phyloP scores from a whole-genome alignment of 257 asterid species.

The Rehmannia glutinosa region DNA sequence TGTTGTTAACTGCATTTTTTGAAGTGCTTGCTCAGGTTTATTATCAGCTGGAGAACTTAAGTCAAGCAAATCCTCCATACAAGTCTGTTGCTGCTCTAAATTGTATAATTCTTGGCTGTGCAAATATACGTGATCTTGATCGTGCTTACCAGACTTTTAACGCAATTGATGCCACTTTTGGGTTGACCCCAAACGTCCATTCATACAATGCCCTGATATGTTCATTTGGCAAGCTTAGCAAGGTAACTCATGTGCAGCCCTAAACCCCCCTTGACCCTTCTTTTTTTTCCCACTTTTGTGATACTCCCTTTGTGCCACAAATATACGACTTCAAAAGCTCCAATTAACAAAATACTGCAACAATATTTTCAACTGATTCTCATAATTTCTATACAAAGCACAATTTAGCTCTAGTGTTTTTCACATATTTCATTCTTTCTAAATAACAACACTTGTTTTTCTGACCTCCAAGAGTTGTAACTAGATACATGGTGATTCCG shows the following conservation, averaged over 20 bases:
- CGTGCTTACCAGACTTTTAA: conserved; percentile 91
- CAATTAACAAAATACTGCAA: background rate
- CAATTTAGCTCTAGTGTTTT: too few relatives aligned
- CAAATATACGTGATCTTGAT: conserved; percentile 91
- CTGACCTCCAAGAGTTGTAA: background rate
- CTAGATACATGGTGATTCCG: conserved; percentile 1
- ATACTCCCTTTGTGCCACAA: background rate
- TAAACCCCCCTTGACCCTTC: background rate
- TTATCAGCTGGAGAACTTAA: conserved; percentile 85
- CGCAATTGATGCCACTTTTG: conserved; percentile 64
- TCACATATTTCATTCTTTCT: too few relatives aligned
- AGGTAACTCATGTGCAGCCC: conserved; percentile 46
- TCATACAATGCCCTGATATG: conserved; percentile 83
- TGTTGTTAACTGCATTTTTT: conserved; percentile 19
- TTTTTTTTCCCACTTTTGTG: background rate
- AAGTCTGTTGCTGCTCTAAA: conserved; percentile 88
- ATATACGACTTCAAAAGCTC: background rate
- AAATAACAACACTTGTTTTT: background rate
- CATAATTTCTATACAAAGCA: background rate
- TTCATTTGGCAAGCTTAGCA: conserved; percentile 73
- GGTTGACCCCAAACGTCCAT: conserved; percentile 71
- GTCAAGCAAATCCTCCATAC: conserved; percentile 58
- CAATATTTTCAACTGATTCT: background rate
- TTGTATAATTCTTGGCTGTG: conserved; percentile 91
- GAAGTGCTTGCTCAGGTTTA: conserved; percentile 62